phyloP scores from a whole-genome alignment of 1,284 basidiomycete species.

The Ustilago cynodontis region DNA sequence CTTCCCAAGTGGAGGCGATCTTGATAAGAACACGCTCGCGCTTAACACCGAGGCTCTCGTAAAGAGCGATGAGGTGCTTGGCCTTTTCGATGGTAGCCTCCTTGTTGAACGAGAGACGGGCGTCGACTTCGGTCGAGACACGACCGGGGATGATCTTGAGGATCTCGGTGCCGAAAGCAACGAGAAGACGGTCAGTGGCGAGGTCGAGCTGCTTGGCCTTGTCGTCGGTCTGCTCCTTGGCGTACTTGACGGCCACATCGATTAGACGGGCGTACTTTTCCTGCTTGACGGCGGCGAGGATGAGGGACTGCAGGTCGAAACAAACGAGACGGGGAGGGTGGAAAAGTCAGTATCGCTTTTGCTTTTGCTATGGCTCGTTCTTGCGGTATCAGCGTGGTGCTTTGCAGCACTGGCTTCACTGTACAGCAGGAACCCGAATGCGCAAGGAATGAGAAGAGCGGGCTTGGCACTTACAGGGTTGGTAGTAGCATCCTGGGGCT shows the following conservation, averaged over 20 bases:
- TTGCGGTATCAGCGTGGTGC: no score
- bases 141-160: constrained; percentile 95
- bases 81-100: constrained; percentile 87
- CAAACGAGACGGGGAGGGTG: background rate
- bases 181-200: constrained; percentile 90
- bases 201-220: constrained; percentile 72
- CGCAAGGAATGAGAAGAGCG: background rate
- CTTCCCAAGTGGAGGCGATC: constrained; percentile 99
- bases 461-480: constrained; percentile 61
- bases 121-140: constrained; percentile 99
- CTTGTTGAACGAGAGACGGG: constrained; percentile 95
- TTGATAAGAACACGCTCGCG: constrained; percentile 95
- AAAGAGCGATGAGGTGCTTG: constrained; percentile 89
- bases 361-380: background rate
- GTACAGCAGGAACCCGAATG: no score
- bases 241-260: constrained; percentile 83
- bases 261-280: constrained; percentile 86
- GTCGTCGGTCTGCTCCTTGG: constrained; percentile 78
- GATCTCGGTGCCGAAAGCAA: constrained; percentile 97
- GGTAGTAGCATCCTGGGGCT: constrained; percentile 70
- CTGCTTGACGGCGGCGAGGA: constrained; percentile 93
- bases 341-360: constrained; percentile 6
- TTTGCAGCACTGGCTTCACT: no score
- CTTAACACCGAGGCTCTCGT: constrained; percentile 88
- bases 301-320: constrained; percentile 72